phyloP scores from a whole-genome alignment of 202 grass and related monocot genomes.

The Cymbopogon flexuosus region DNA sequence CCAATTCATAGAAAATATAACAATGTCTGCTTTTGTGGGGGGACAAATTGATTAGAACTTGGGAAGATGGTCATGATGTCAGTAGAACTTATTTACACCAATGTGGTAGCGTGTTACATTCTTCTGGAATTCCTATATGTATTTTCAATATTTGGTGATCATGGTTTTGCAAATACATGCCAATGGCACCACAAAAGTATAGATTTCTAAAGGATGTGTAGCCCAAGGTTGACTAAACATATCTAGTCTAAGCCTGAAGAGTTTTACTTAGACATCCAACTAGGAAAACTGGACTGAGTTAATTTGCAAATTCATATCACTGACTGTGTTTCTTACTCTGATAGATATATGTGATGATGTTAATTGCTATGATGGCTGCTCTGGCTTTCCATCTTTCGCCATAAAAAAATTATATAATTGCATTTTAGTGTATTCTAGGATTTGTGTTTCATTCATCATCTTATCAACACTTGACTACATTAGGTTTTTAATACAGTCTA shows the following conservation, averaged over 20 bases:
- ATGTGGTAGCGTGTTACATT: background rate
- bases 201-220: background rate
- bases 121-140: background rate
- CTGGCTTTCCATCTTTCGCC: background rate
- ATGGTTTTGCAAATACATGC: constrained; percentile 10
- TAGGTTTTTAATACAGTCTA: constrained; percentile 38
- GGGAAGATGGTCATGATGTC: background rate
- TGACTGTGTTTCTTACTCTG: background rate
- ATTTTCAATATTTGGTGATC: background rate
- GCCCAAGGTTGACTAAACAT: background rate
- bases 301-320: constrained; percentile 10
- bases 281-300: background rate
- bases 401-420: background rate
- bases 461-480: constrained; percentile 18
- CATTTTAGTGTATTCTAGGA: background rate
- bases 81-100: constrained; percentile 5
- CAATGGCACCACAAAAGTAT: background rate
- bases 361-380: background rate
- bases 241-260: background rate
- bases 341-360: background rate
- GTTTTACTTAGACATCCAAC: background rate
- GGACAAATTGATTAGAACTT: background rate
- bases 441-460: constrained; percentile 18
- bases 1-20: background rate
- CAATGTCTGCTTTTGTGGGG: background rate